These are phyloP conservation scores for Lojkania enalia DNA, from an alignment of 2,329 filamentous ascomycete species.

Conservation along the genomic window DNA sequence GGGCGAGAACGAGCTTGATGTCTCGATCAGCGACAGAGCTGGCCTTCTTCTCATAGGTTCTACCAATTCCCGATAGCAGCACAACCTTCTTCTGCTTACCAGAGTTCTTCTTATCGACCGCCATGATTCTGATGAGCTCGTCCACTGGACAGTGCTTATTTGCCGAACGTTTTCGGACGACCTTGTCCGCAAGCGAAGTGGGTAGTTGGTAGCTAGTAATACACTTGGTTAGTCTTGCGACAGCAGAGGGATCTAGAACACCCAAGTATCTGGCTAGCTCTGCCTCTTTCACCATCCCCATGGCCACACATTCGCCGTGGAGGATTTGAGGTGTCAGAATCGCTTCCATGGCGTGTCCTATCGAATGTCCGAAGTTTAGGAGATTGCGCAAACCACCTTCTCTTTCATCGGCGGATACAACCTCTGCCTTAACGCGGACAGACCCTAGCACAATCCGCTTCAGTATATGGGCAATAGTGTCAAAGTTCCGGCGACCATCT, in stretches of 20 bases:
- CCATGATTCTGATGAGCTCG: slow-evolving; percentile 87
- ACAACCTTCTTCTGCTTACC: slow-evolving; percentile 96
- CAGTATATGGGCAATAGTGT: slow-evolving; percentile 62
- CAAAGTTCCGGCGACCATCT: slow-evolving; percentile 63
- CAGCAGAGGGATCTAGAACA: slow-evolving; percentile 80
- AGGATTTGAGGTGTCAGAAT: slow-evolving; percentile 93
- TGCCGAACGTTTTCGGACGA: slow-evolving; percentile 78
- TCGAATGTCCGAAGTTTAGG: slow-evolving; percentile 96
- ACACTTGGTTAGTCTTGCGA: slow-evolving; percentile 88
- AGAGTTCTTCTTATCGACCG: slow-evolving; percentile 98
- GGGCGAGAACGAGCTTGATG: slow-evolving; percentile 81
- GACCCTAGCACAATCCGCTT: slow-evolving; percentile 78
- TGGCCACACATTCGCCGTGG: slow-evolving; percentile 93
- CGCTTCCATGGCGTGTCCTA: slow-evolving; percentile 94
- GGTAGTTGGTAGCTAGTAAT: slow-evolving; percentile 92
- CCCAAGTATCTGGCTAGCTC: slow-evolving; percentile 90
- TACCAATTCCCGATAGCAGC: slow-evolving; percentile 84
- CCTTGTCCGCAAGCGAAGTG: slow-evolving; percentile 80
- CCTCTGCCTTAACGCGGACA: slow-evolving; percentile 88
- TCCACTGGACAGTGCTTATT: slow-evolving; percentile 88
- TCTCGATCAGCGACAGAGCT: slow-evolving; percentile 85
- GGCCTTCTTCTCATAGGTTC: slow-evolving; percentile 83
- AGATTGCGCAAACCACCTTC: slow-evolving; percentile 93
- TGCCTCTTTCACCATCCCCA: slow-evolving; percentile 98
- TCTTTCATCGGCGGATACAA: slow-evolving; percentile 91